phyloP scores from a whole-genome alignment of 768 basidiomycete genomes.

The Nidularia pulvinata region DNA sequence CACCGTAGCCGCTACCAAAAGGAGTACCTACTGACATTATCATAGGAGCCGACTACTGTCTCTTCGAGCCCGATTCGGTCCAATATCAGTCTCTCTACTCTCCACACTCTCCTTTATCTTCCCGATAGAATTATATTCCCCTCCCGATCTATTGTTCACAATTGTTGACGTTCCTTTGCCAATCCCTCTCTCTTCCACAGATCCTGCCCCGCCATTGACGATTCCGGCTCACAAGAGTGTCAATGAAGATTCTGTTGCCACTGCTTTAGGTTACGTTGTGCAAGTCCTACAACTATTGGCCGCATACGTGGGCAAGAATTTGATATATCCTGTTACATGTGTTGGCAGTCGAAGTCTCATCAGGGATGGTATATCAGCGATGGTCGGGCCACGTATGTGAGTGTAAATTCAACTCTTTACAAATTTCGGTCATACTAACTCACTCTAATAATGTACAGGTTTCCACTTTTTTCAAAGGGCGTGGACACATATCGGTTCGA shows the following conservation, averaged over 20 bases:
- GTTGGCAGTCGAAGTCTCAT: constrained; percentile 91
- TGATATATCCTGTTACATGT: constrained; percentile 91
- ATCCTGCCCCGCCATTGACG: constrained; percentile 83
- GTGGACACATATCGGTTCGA: constrained; percentile 98
- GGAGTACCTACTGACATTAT: too few relatives aligned
- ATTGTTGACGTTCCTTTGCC: constrained; percentile 90
- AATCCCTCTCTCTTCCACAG: constrained; percentile 70
- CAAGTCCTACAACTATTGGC: constrained; percentile 85
- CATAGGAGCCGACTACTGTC: constrained; percentile 19
- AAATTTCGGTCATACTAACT: neutral
- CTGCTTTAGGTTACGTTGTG: constrained; percentile 89
- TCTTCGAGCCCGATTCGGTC: constrained; percentile 47
- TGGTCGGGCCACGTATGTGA: constrained; percentile 94
- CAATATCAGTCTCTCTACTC: constrained; percentile 63
- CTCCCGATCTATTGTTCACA: constrained; percentile 87
- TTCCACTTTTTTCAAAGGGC: constrained; percentile 92
- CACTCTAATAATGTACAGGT: constrained; percentile 50
- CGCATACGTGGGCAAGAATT: constrained; percentile 68
- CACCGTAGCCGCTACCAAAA: neutral
- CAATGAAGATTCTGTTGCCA: constrained; percentile 85
- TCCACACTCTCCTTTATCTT: constrained; percentile 76
- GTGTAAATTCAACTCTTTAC: constrained; percentile 19
- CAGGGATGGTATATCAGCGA: constrained; percentile 89
- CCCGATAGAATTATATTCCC: constrained; percentile 85
- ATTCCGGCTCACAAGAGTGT: constrained; percentile 67